A percentile compares a stretch with the other conserved stretches of the same genome.
Evolutionary conservation across 2,329 filamentous ascomycete genomes (phyloP).

Genomic region (Arthrocladium fulminans): DNA sequence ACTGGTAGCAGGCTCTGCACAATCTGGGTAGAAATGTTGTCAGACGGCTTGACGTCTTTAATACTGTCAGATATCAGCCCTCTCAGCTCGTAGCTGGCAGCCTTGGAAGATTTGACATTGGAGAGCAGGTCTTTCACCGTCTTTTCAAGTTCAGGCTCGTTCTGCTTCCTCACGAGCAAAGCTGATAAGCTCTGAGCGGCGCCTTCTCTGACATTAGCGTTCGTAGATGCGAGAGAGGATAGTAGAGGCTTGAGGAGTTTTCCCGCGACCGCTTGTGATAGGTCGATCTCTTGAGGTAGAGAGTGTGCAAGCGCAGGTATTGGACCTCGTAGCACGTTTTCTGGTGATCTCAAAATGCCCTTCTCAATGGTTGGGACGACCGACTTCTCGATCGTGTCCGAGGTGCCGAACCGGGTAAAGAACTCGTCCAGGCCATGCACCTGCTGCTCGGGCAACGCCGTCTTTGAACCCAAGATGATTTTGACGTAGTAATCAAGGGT

Average conservation of each 20-base stretch:
- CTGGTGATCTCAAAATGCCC: constrained; percentile 76
- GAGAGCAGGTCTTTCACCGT: constrained; percentile 67
- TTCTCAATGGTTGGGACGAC: constrained; percentile 80
- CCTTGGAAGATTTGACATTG: constrained; percentile 74
- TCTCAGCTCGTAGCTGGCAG: constrained; percentile 76
- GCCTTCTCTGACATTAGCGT: constrained; percentile 64
- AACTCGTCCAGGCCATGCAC: constrained; percentile 70
- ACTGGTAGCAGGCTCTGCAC: constrained; percentile 57
- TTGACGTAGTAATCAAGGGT: constrained; percentile 77
- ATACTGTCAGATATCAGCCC: constrained; percentile 76
- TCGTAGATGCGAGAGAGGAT: constrained; percentile 87
- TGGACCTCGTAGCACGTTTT: constrained; percentile 75
- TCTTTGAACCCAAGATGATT: constrained; percentile 74
- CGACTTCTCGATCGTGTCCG: constrained; percentile 66
- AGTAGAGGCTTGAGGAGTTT: constrained; percentile 78
- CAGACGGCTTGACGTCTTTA: constrained; percentile 51
- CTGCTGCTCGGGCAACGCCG: constrained; percentile 60
- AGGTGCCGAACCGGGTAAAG: constrained; percentile 60
- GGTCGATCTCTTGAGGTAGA: constrained; percentile 61
- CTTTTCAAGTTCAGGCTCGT: constrained; percentile 50
- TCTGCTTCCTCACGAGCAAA: constrained; percentile 53
- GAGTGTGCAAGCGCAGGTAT: constrained; percentile 63
- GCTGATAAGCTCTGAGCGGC: constrained; percentile 65
- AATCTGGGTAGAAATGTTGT: constrained; percentile 56
- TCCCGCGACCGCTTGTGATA: constrained; percentile 62